phyloP scores from a whole-genome alignment of 2,329 filamentous ascomycete species.

The Fusarium sp. region DNA sequence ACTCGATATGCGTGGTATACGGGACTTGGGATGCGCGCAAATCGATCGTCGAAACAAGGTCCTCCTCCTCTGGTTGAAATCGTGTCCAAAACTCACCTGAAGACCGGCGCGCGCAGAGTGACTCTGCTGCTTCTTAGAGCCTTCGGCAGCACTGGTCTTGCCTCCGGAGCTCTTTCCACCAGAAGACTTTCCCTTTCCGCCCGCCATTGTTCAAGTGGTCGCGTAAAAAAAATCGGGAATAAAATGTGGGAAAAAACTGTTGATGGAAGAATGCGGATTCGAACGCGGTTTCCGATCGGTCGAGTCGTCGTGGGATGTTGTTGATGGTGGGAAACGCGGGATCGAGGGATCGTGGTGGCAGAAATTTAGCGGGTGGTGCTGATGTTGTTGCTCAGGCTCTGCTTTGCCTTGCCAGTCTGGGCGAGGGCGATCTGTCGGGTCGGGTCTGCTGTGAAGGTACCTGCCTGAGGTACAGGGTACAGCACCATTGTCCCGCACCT shows the following conservation, averaged over 20 bases:
- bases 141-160: conserved; percentile 70
- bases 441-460: conserved; percentile 27
- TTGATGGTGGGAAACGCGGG: conserved; percentile 42
- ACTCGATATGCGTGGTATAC: conserved; percentile 39
- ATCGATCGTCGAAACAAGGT: conserved; percentile 30
- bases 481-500: background rate
- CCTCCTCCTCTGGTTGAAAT: conserved; percentile 12
- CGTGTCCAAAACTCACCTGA: conserved; percentile 71
- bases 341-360: conserved; percentile 42
- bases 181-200: conserved; percentile 92
- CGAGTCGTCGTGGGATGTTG: conserved; percentile 40
- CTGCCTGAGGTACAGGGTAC: conserved; percentile 27
- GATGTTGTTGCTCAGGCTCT: conserved; percentile 43
- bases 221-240: conserved; percentile 36
- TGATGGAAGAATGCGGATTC: conserved; percentile 33
- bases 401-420: conserved; percentile 10
- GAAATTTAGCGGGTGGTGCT: conserved; percentile 46
- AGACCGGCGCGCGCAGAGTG: conserved; percentile 94
- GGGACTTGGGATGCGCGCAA: conserved; percentile 41
- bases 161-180: conserved; percentile 88
- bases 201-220: conserved; percentile 63
- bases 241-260: conserved; percentile 25
- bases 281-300: conserved; percentile 36
- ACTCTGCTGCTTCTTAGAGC: conserved; percentile 87
- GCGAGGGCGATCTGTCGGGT: conserved; percentile 26